Evolutionary conservation across 257 asterid genomes (phyloP), one percentile per base, ranked within the genome.

Genomic region (Prunella vulgaris): DNA sequence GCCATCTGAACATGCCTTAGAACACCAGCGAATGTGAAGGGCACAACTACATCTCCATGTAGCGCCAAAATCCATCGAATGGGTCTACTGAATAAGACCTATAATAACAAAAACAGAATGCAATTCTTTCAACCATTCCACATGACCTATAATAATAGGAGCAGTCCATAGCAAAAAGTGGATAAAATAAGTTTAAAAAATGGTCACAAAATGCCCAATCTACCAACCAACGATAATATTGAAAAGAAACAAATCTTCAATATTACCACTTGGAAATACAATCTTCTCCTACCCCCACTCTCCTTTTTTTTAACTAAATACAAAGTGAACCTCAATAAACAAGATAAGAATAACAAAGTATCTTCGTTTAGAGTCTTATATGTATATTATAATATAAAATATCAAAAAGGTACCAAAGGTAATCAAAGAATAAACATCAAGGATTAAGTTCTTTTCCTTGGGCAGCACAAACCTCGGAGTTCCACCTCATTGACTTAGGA

Each of bases 401-500:
- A 51, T 56, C 7, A 27, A 42, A 54, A 73, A 38, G 74, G 40
- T 42, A 40, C 24, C 28, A 51, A 63, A 37, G 40, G n/a, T 24
- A 22, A 69, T 5, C 3, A 69, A 54, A 52, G 24, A 56, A 5
- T 40, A 68, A 40, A 68, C 52, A 46, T 62, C 22, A 57, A 1
- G 74, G 10, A 51, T 30, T 17, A 59, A 71, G 52, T 32, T 52
- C 17, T 56, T 60, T 38, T 33, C 28, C 1, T 65, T 76, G 64
- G 76, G 73, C 80, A 71, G 74, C 68, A 73, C 81, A 53, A 68
- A 93, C 98, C 94, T 93, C 96, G 40, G 97, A 93, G 80, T 85
- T 93, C 98, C 98, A 93, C 61, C 97, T 82, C 98, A 93, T 93
- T n/a, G 97, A 82, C 87, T 93, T 93, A 0, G 95, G 87, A 76